Conservation (phyloP, 192 early-diverging fungal species). For the Kappamyces sp. region DNA sequence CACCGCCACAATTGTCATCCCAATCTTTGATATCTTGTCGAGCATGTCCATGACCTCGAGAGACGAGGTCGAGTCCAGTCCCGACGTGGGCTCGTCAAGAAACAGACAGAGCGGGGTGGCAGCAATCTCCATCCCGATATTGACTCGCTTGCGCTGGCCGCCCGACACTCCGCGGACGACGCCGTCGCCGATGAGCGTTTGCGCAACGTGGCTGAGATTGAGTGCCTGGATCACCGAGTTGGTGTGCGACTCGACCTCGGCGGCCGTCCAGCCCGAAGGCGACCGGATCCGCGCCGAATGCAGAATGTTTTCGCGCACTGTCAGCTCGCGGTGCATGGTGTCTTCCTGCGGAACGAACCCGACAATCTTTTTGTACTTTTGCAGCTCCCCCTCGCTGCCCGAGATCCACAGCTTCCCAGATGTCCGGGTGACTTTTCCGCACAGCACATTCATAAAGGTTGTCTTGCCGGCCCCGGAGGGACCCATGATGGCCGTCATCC, state of each 20-base stretch:
- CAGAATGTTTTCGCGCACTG: slow-evolving; percentile 69
- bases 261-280: slow-evolving; percentile 53
- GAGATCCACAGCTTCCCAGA: slow-evolving; percentile 29
- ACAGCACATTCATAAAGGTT: slow-evolving; percentile 17
- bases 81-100: slow-evolving; percentile 82
- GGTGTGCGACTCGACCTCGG: slow-evolving; percentile 66
- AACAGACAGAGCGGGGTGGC: slow-evolving; percentile 77
- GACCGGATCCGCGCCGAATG: slow-evolving; percentile 74
- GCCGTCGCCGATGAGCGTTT: slow-evolving; percentile 58
- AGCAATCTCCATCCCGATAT: slow-evolving; percentile 79
- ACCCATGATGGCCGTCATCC: slow-evolving; percentile 85
- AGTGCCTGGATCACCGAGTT: slow-evolving; percentile 64
- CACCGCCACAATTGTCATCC: slow-evolving; percentile 69
- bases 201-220: slow-evolving; percentile 23
- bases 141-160: slow-evolving; percentile 81
- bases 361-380: slow-evolving; percentile 27
- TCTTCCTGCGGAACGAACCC: slow-evolving; percentile 40
- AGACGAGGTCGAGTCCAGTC: slow-evolving; percentile 60
- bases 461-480: slow-evolving; percentile 74
- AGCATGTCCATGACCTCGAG: slow-evolving; percentile 67
- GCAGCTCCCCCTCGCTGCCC: slow-evolving; percentile 24
- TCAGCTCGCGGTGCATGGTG: slow-evolving; percentile 41
- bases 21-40: slow-evolving; percentile 54
- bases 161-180: slow-evolving; percentile 71
- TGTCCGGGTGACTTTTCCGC: slow-evolving; percentile 28